Evolutionary conservation across 441 rosid genomes (phyloP), one percentile per base, ranked within the genome.

Genomic region (Pelargonium myrrhifolium): DNA sequence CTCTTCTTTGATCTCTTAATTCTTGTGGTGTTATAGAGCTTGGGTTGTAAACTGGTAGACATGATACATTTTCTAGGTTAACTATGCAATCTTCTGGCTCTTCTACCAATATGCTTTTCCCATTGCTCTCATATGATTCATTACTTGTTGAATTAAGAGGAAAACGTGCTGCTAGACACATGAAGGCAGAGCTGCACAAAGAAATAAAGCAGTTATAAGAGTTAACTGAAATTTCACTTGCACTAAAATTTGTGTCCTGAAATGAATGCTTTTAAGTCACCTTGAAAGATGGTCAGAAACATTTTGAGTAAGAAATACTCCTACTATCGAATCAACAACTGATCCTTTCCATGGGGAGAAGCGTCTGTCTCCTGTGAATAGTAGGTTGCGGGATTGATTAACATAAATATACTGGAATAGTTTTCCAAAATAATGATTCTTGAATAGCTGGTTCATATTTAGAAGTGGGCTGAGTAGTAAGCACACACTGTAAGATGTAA

Each of bases 301-400:
- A 76, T 95, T n/a, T n/a, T n/a, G n/a, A n/a, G n/a, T n/a, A n/a
- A n/a, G n/a, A n/a, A n/a, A n/a, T n/a, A n/a, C n/a, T 70, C 99
- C 98, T 47, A 92, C 81, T 40, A 95, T 96, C 0, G 99, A 95
- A 77, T 95, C 99, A 67, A 95, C 96, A 71, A 95, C 96, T 2
- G 99, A 95, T 67, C 99, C 99, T 76, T 95, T 95, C 99, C 99
- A 95, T 72, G 79, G 83, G 14, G 98, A 89, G 86, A 95, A 95
- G 68, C 93, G 91, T 71, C 99, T 86, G 76, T 95, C 98, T 69
- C 99, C 99, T 95, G 91, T 72, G 76, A 80, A 76, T 68, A 78
- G 61, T 58, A 31, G 72, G 65, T 62, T 68, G 39, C 21, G 21
- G 49, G 65, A 71, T 59, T 61, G 51, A 35, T 64, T 20, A 64